phyloP scores from a whole-genome alignment of 495 filamentous ascomycete species.

The Cercophora sp. region DNA sequence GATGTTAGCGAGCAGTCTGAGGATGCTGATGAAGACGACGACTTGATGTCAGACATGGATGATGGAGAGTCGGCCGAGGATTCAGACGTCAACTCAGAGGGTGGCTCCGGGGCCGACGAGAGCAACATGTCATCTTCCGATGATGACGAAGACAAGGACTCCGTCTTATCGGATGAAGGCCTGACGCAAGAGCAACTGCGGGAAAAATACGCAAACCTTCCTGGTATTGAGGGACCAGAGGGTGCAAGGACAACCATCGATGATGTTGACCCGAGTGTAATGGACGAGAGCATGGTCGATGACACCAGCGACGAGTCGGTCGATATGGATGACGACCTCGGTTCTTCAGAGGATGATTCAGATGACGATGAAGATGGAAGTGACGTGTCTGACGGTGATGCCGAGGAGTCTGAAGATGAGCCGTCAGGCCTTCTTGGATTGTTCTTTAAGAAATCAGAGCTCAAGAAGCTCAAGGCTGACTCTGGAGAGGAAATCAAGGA shows the following conservation, averaged over 20 bases:
- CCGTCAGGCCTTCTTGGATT: constrained; percentile 65
- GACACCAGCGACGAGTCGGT: constrained; percentile 75
- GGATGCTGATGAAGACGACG: constrained; percentile 32
- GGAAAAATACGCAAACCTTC: constrained; percentile 73
- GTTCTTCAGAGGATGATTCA: constrained; percentile 59
- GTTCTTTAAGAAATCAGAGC: constrained; percentile 48
- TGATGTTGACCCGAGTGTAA: no score
- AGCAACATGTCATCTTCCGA: constrained; percentile 66
- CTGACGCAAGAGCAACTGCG: constrained; percentile 76
- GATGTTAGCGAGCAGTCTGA: constrained; percentile 34
- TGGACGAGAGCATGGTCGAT: constrained; percentile 31
- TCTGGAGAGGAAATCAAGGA: constrained; percentile 9
- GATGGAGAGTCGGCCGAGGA: constrained; percentile 44
- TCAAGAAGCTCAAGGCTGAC: constrained; percentile 38
- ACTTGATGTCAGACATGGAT: constrained; percentile 44
- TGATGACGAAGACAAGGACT: constrained; percentile 56
- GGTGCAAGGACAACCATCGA: constrained; percentile 16
- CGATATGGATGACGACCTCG: constrained; percentile 85
- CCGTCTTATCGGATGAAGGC: constrained; percentile 62
- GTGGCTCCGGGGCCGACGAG: no score
- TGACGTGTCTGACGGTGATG: constrained; percentile 42
- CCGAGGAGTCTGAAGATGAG: constrained; percentile 50
- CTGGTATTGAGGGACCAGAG: constrained; percentile 16
- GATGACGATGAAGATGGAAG: constrained; percentile 44
- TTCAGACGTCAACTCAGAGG: constrained; percentile 33